Evolutionary conservation across 192 early-diverging fungal species (phyloP).

Genomic region (Mortierella antarctica): DNA sequence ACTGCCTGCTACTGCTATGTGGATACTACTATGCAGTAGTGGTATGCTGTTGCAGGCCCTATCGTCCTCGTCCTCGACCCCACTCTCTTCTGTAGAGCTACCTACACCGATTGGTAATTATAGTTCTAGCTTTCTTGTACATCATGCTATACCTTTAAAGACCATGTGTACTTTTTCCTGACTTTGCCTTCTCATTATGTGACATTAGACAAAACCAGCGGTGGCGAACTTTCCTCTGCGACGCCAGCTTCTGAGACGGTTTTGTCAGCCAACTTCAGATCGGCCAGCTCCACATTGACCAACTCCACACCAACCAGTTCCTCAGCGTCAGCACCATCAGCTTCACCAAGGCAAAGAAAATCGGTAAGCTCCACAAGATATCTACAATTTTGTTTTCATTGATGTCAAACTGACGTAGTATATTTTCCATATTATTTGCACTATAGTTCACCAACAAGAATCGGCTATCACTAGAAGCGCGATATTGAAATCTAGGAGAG

Average conservation of each 20-base stretch:
- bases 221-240: constrained; percentile 37
- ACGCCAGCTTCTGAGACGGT: constrained; percentile 30
- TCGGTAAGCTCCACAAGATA: no score
- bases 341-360: no score
- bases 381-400: no score
- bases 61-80: constrained; percentile 34
- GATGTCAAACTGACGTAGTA: no score
- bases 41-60: no score
- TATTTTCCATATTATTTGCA: no score
- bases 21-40: no score
- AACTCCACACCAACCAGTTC: constrained; percentile 27
- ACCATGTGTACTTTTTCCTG: constrained; percentile 32
- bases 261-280: constrained; percentile 32
- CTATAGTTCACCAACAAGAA: no score
- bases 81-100: constrained; percentile 22
- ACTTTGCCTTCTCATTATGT: constrained; percentile 35
- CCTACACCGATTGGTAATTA: constrained; percentile 24
- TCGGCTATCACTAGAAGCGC: no score
- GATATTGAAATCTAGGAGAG: no score
- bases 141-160: constrained; percentile 23
- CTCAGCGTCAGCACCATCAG: constrained; percentile 21
- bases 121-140: constrained; percentile 27
- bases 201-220: constrained; percentile 39
- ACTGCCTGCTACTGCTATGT: no score
- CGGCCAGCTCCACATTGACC: constrained; percentile 35